phyloP scores from a whole-genome alignment of 768 basidiomycete genomes.

The Obba rivulosa region DNA sequence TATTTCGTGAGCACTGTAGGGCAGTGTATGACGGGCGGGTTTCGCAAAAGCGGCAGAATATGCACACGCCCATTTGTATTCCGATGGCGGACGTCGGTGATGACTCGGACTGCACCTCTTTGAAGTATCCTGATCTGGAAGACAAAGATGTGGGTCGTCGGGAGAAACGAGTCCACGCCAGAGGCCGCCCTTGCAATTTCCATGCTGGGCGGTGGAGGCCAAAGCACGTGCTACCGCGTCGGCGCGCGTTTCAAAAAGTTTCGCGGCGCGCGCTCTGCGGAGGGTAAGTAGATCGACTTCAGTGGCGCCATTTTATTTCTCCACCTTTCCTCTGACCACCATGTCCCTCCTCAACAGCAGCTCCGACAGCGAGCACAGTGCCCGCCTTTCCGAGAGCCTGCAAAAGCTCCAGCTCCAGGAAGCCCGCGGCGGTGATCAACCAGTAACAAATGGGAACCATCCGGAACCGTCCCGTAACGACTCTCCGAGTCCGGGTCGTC shows the following conservation, averaged over 20 bases:
- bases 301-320: too few species aligned
- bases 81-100: too few species aligned
- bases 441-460: slow-evolving; percentile 1
- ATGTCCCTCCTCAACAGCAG: slow-evolving; percentile 19
- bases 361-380: slow-evolving; percentile 27
- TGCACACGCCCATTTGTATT: too few species aligned
- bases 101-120: not conserved
- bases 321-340: not conserved
- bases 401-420: slow-evolving; percentile 36
- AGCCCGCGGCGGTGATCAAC: slow-evolving; percentile 3
- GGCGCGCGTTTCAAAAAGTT: not conserved
- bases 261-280: too few species aligned
- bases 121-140: slow-evolving; percentile 8
- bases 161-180: not conserved
- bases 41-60: too few species aligned
- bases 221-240: slow-evolving; percentile 1
- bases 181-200: slow-evolving; percentile 1
- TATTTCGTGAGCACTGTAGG: slow-evolving; percentile 11
- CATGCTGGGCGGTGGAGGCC: not conserved
- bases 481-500: slow-evolving; percentile 1
- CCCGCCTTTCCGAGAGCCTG: slow-evolving; percentile 41
- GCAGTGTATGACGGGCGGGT: slow-evolving; percentile 9
- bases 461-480: not conserved
- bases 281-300: too few species aligned
- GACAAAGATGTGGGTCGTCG: slow-evolving; percentile 4